A percentile compares a stretch with the other conserved stretches of the same genome.
Conservation (phyloP, 108 stramenopile genomes). For the Bacterosira constricta region DNA sequence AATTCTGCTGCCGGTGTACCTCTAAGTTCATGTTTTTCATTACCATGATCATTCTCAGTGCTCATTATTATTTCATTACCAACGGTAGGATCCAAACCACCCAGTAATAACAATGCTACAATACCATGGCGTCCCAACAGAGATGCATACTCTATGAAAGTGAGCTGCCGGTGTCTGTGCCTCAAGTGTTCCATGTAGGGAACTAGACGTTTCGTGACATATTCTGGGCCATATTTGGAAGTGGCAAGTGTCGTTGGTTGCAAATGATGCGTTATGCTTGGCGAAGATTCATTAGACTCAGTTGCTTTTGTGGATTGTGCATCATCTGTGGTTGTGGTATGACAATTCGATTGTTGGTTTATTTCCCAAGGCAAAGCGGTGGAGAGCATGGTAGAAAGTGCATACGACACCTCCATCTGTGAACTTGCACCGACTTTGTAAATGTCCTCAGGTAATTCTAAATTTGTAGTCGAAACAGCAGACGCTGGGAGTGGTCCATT, state of each 20-base stretch:
- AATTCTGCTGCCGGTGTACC: not conserved
- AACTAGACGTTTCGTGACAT: slow-evolving; percentile 24
- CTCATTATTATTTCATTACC: slow-evolving; percentile 2
- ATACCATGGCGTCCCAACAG: slow-evolving; percentile 68
- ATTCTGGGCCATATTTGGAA: slow-evolving; percentile 57
- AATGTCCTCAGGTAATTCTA: not conserved
- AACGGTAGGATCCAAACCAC: slow-evolving; percentile 69
- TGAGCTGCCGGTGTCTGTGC: too few species aligned
- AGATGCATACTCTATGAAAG: slow-evolving; percentile 74
- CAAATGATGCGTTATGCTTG: not conserved
- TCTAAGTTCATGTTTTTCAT: not conserved
- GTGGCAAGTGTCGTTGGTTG: slow-evolving; percentile 45
- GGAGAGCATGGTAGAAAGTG: not conserved
- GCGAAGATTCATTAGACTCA: too few species aligned
- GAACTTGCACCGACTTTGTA: not conserved
- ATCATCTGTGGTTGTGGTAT: not conserved
- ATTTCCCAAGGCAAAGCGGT: not conserved
- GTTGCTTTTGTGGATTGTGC: too few species aligned
- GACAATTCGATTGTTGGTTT: not conserved
- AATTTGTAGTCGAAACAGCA: not conserved
- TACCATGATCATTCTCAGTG: not conserved
- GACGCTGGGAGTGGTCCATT: slow-evolving; percentile 13
- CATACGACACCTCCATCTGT: not conserved
- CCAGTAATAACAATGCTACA: slow-evolving; percentile 58
- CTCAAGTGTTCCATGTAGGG: slow-evolving; percentile 41